phyloP scores from a whole-genome alignment of 2,329 filamentous ascomycete species.

The Botrytis paeoniae region DNA sequence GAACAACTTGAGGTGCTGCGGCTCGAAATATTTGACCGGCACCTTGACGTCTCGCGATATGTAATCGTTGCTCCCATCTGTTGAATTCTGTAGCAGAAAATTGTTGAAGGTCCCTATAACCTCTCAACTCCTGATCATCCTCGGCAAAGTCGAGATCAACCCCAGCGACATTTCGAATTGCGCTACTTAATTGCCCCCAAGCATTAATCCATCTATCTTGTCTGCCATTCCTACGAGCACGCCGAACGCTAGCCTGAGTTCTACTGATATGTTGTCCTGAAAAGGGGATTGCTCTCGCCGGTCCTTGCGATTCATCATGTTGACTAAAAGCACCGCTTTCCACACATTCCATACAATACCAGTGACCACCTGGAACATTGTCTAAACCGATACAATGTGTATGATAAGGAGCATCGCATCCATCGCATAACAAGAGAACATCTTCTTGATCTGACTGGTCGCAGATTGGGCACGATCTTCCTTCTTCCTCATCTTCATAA shows the following conservation, averaged over 20 bases:
- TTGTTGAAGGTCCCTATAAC: conserved; percentile 54
- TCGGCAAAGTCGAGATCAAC: conserved; percentile 83
- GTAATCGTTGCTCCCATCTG: conserved; percentile 80
- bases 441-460: conserved; percentile 77
- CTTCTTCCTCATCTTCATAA: conserved; percentile 60
- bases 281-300: conserved; percentile 7
- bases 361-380: conserved; percentile 69
- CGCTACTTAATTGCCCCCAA: conserved; percentile 64
- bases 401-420: conserved; percentile 86
- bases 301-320: neutral
- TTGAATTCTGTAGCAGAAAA: conserved; percentile 56
- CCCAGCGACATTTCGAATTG: conserved; percentile 64
- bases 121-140: conserved; percentile 55
- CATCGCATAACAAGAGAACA: conserved; percentile 83
- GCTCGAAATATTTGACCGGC: conserved; percentile 69
- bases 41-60: conserved; percentile 77
- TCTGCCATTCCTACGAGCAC: conserved; percentile 57
- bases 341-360: conserved; percentile 88
- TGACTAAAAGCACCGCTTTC: conserved; percentile 26
- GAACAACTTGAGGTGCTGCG: conserved; percentile 60
- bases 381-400: conserved; percentile 87
- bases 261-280: conserved; percentile 41
- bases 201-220: conserved; percentile 85
- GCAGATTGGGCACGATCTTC: conserved; percentile 80
- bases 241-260: conserved; percentile 56